A percentile compares a stretch with the other conserved stretches of the same genome.
Evolutionary conservation across 2,329 filamentous ascomycete genomes (phyloP).

Genomic region (Botrytis pseudocinerea): DNA sequence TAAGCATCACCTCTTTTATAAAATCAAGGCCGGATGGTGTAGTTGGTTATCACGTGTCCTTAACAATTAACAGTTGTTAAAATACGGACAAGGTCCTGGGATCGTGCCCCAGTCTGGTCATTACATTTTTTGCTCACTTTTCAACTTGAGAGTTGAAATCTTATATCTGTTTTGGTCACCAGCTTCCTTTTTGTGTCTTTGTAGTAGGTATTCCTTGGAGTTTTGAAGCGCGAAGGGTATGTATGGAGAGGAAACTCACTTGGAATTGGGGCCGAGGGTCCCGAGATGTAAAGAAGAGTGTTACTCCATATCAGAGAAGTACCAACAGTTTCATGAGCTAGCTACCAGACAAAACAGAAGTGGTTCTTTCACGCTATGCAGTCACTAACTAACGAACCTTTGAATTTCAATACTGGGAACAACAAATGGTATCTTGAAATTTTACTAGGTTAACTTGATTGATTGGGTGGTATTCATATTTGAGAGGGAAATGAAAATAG

Average conservation of each 20-base stretch:
- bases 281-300: neutral
- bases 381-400: neutral
- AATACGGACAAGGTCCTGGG: conserved; percentile 13
- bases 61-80: neutral
- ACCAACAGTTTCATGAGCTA: neutral
- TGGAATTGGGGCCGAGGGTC: neutral
- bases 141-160: neutral
- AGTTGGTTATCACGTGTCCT: conserved; percentile 12
- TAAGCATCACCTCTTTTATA: fast-evolving
- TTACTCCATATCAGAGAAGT: neutral
- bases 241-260: neutral
- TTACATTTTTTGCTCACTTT: fast-evolving
- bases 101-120: conserved; percentile 12
- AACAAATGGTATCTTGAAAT: neutral
- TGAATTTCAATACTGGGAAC: neutral
- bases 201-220: neutral
- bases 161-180: neutral
- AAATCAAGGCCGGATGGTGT: neutral
- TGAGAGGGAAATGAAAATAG: neutral
- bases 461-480: neutral
- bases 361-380: neutral
- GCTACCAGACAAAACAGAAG: neutral
- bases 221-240: neutral
- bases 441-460: neutral
- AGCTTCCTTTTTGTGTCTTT: neutral